These are phyloP conservation scores for Hyphopichia homilentoma DNA, from an alignment of 805 yeast genomes.

Conservation along the genomic window DNA sequence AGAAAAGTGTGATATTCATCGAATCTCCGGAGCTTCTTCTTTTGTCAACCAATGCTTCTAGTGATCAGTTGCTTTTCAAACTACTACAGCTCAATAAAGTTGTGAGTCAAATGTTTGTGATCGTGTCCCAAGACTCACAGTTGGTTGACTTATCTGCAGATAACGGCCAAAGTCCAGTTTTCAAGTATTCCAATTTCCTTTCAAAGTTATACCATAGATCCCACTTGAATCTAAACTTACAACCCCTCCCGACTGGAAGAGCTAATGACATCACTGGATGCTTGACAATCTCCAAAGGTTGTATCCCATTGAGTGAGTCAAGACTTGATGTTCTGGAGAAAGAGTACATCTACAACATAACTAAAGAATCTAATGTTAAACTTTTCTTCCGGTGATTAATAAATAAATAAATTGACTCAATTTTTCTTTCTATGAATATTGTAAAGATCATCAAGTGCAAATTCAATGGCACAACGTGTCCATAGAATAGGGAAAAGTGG, in stretches of 20 bases:
- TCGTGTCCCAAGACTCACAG: slow-evolving; percentile 34
- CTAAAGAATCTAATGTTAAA: slow-evolving; percentile 50
- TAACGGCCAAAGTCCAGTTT: slow-evolving; percentile 27
- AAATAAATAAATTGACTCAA: slow-evolving; percentile 27
- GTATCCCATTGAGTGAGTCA: slow-evolving; percentile 26
- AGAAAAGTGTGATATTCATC: slow-evolving; percentile 30
- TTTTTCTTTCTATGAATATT: slow-evolving; percentile 36
- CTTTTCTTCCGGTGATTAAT: slow-evolving; percentile 42
- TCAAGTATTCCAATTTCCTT: slow-evolving; percentile 45
- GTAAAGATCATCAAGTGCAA: slow-evolving; percentile 75
- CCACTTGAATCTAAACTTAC: slow-evolving; percentile 48
- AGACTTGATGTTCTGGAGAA: slow-evolving; percentile 43
- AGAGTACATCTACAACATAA: slow-evolving; percentile 58
- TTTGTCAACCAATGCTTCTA: slow-evolving; percentile 34
- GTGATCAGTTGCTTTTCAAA: slow-evolving; percentile 31
- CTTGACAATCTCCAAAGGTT: slow-evolving; percentile 57
- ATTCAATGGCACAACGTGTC: slow-evolving; percentile 88
- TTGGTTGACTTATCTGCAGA: slow-evolving; percentile 24
- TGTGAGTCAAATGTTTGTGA: slow-evolving; percentile 32
- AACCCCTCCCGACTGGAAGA: slow-evolving; percentile 73
- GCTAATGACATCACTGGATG: slow-evolving; percentile 82
- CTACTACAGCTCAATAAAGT: slow-evolving; percentile 29
- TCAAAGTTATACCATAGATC: slow-evolving; percentile 49
- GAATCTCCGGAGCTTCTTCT: slow-evolving; percentile 48
- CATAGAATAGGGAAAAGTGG: slow-evolving; percentile 79